Evolutionary conservation across 2,329 filamentous ascomycete genomes (phyloP).

Genomic region (Zelopaecilomyces penicillatus): DNA sequence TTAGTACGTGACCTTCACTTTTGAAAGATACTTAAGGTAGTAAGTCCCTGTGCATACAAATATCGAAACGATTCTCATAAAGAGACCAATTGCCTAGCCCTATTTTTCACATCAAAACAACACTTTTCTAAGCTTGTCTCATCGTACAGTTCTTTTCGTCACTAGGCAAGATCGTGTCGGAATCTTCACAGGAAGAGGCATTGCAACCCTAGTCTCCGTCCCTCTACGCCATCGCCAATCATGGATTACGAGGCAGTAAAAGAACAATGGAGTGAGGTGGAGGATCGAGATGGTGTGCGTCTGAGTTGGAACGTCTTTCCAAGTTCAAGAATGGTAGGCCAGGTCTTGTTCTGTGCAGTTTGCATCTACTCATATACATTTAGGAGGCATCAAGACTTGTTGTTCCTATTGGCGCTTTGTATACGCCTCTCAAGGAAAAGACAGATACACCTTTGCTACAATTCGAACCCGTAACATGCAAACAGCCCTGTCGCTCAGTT

Average conservation of each 20-base stretch:
- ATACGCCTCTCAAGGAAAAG: constrained; percentile 94
- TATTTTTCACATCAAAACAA: too few species aligned
- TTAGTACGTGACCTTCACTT: too few species aligned
- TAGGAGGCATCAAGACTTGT: constrained; percentile 91
- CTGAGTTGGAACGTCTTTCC: constrained; percentile 99
- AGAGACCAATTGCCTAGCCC: too few species aligned
- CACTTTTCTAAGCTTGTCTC: too few species aligned
- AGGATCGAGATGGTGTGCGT: constrained; percentile 91
- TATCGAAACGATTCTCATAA: too few species aligned
- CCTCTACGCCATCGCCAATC: too few species aligned
- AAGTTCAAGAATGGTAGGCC: constrained; percentile 84
- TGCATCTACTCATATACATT: not conserved
- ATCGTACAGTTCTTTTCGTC: too few species aligned
- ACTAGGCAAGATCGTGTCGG: too few species aligned
- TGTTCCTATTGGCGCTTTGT: constrained; percentile 90
- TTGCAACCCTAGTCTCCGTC: too few species aligned
- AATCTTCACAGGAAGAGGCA: too few species aligned
- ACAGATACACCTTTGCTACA: constrained; percentile 79
- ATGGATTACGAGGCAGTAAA: constrained; percentile 95
- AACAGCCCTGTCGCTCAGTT: constrained; percentile 88
- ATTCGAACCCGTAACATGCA: constrained; percentile 96
- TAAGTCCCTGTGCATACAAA: too few species aligned
- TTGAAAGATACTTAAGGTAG: too few species aligned
- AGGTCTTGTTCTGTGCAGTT: not conserved
- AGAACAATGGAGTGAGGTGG: constrained; percentile 92